Evolutionary conservation across 352 stramenopile species (phyloP), one percentile per base, ranked within the genome.

Genomic region (Pythium oligandrum): DNA sequence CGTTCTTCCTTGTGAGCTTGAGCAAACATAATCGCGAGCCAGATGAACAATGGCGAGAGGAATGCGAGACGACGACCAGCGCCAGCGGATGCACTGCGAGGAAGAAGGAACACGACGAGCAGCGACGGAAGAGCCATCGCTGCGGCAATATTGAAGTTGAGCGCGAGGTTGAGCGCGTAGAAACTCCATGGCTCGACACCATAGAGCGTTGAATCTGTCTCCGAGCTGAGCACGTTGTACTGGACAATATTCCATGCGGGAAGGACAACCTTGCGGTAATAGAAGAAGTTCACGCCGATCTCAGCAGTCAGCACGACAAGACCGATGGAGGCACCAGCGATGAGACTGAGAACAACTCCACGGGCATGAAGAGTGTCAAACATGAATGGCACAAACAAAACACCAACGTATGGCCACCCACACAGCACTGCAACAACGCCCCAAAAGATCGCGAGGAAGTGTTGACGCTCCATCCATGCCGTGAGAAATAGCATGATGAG

Each of bases 1-100:
- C 96, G 82, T 75, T 99, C 97, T 63, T 99, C 97, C 66, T 99
- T 99, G 81, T 99, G 97, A 30, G 96, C 80, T 63, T 98, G 82
- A n/a, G 80, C 58, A 40, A 95, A 86, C 64, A 99, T 96, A 40
- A 99, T 86, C 4, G 39, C 62, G 44, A 98, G 58, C 95, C 96
- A 99, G 26, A 98, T 45, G 51, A 96, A 92, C 66, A 91, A 64
- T 8, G 81, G 79, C 6, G 66, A 78, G 42, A 91, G 55, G 40
- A 81, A 88, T 36, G 63, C 57, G 12, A 75, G 9, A 9, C 74
- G 59, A 8, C 44, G 47, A 10, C 9, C 12, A 31, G 30, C 38
- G n/a, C 54, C 53, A 3, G 44, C 56, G 2, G 31, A 35, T 44
- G 12, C 50, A 40, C 31, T 51, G 30, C 52, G 43, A 4, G 59